Evolutionary conservation across 306 rosid genomes (phyloP).

Genomic region (Citrullus colocynthis): DNA sequence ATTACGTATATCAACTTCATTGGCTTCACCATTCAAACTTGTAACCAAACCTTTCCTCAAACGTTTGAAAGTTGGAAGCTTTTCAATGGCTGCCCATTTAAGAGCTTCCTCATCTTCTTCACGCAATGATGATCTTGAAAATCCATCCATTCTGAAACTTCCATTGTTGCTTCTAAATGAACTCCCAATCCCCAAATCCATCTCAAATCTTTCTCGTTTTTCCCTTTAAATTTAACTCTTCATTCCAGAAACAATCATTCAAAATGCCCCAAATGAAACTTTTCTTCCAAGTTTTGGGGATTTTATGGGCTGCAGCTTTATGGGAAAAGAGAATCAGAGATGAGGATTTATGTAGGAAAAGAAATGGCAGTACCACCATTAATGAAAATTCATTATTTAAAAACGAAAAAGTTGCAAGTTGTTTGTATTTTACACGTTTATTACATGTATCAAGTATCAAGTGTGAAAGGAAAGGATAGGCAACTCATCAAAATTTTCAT

Average conservation of each 20-base stretch:
- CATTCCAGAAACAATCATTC: too few relatives aligned
- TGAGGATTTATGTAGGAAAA: not conserved
- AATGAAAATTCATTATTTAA: too few relatives aligned
- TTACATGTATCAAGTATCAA: not conserved
- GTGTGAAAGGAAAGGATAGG: too few relatives aligned
- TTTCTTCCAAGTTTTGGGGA: too few relatives aligned
- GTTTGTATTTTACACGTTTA: not conserved
- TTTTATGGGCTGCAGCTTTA: too few relatives aligned
- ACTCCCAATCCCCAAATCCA: conserved; percentile 2
- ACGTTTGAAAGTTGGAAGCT: conserved; percentile 21
- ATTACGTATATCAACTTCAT: conserved; percentile 3
- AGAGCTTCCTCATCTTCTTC: conserved; percentile 27
- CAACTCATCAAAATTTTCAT: too few relatives aligned
- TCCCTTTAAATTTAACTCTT: too few relatives aligned
- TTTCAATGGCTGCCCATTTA: conserved; percentile 28
- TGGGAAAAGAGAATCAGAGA: not conserved
- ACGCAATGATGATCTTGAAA: conserved; percentile 7
- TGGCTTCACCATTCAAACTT: not conserved
- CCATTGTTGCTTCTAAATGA: conserved; percentile 12
- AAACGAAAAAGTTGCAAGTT: not conserved
- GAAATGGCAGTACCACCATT: not conserved
- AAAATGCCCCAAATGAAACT: too few relatives aligned
- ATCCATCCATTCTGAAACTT: not conserved
- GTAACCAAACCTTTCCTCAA: conserved; percentile 22
- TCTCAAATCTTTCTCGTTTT: too few relatives aligned